Base-by-base conservation (phyloP, 23 red algal genomes). In the Cyanidium caldarium region DNA sequence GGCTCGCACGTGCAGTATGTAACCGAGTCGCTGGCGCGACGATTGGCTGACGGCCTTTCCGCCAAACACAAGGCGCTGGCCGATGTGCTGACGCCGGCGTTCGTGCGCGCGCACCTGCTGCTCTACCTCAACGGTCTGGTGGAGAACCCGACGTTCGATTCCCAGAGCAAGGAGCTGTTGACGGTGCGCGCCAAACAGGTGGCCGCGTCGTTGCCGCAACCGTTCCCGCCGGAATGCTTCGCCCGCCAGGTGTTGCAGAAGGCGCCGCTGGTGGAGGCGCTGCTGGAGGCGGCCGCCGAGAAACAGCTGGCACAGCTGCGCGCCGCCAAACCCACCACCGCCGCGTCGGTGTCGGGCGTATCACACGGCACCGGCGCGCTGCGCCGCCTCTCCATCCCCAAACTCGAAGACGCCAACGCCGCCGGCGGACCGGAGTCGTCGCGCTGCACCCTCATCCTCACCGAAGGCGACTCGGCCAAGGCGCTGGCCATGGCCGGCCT, bases 391-490 rank as follows among this genome's bases (percentile, higher is more conserved):
- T 34, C 83, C 14, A 81, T 98, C 44, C 77, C 80, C 14, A 98
- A 98, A 58, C 78, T 98, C 30, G 80, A 98, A 44, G 92, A 98
- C 38, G 92, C 92, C 1, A 98, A 98, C 78, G 76, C 77, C 56
- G 92, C 92, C 15, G 92, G 92, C 69, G 69, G 71, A 23, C 71
- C 78, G 45, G 92, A 98, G 38, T 77, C 80, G 30, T 40, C 41
- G 28, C 77, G 79, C 30, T 98, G 92, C 77, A 98, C 92, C 7
- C 66, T 98, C 23, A 88, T 98, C 61, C 80, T 98, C 2, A 98
- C 92, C 3, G 92, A 98, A 69, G 92, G 92, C 57, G 92, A 98
- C 45, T 98, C 92, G 1, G 92, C 92, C 33, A 87, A 83, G 65
- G 80, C 92, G 39, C 68, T 88, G 25, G 92, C 92, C 2, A 80